Conservation (phyloP, 768 basidiomycete genomes). For the Kwoniella botswanensis region DNA sequence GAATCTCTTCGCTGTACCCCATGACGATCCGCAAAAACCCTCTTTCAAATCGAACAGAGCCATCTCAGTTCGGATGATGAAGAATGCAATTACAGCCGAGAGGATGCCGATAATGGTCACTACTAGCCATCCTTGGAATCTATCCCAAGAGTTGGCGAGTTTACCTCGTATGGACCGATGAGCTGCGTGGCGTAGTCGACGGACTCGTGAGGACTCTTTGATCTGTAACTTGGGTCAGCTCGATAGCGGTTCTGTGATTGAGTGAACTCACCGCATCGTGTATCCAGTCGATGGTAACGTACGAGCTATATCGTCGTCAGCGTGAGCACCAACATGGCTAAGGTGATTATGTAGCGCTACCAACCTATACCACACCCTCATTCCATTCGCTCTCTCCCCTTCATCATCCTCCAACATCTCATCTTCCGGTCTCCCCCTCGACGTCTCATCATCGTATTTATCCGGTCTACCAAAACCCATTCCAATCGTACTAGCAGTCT, state of each 20-base stretch:
- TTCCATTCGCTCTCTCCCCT: slow-evolving; percentile 77
- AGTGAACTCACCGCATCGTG: slow-evolving; percentile 71
- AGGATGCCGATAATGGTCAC: slow-evolving; percentile 83
- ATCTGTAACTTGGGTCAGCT: slow-evolving; percentile 61
- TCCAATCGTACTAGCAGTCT: slow-evolving; percentile 46
- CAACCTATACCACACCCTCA: slow-evolving; percentile 61
- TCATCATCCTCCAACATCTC: slow-evolving; percentile 50
- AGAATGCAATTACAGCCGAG: slow-evolving; percentile 82
- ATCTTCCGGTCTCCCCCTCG: slow-evolving; percentile 26
- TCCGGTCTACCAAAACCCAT: slow-evolving; percentile 39
- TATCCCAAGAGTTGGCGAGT: slow-evolving; percentile 70
- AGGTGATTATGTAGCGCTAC: slow-evolving; percentile 5
- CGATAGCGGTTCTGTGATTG: slow-evolving; percentile 10
- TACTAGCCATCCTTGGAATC: slow-evolving; percentile 83
- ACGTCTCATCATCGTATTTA: slow-evolving; percentile 26
- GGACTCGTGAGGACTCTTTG: slow-evolving; percentile 85
- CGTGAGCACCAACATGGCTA: not conserved
- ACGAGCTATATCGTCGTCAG: slow-evolving; percentile 59
- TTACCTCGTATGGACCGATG: slow-evolving; percentile 69
- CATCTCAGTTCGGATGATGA: slow-evolving; percentile 83
- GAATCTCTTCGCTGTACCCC: slow-evolving; percentile 77
- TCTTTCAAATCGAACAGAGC: slow-evolving; percentile 91
- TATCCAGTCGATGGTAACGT: slow-evolving; percentile 91
- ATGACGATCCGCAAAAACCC: slow-evolving; percentile 74
- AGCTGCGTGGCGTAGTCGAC: slow-evolving; percentile 67